Conservation (phyloP, 306 rosid species). For the Senna siamea region DNA sequence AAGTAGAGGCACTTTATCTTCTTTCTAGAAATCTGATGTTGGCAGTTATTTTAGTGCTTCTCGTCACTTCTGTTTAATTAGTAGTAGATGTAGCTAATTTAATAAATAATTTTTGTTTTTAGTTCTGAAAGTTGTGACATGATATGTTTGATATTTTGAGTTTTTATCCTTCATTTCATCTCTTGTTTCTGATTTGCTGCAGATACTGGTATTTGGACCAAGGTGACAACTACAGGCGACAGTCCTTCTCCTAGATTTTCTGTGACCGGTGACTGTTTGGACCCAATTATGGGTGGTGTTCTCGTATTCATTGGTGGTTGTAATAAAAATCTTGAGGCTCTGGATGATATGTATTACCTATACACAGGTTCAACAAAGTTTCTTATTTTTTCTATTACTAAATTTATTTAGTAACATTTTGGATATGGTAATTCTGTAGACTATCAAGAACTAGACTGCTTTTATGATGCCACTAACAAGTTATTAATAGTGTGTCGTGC, state of each 20-base stretch:
- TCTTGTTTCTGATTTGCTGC: constrained; percentile 43
- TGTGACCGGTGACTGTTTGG: constrained; percentile 90
- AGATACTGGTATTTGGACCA: constrained; percentile 91
- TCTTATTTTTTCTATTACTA: constrained; percentile 25
- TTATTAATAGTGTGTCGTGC: no score
- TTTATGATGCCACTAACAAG: not conserved
- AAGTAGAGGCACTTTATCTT: constrained; percentile 1
- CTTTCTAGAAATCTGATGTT: not conserved
- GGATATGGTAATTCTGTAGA: constrained; percentile 36
- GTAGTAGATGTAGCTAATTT: constrained; percentile 16
- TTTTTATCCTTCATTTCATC: constrained; percentile 27
- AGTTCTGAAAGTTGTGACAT: constrained; percentile 26
- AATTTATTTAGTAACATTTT: not conserved
- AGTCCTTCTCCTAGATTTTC: constrained; percentile 96
- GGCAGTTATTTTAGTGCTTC: not conserved
- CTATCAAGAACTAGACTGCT: not conserved
- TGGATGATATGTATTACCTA: constrained; percentile 89
- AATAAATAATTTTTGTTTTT: not conserved
- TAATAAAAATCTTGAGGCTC: constrained; percentile 91
- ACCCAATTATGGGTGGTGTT: constrained; percentile 79
- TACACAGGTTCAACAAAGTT: constrained; percentile 70
- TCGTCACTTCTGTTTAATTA: constrained; percentile 17
- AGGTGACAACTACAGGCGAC: constrained; percentile 61
- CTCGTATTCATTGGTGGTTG: constrained; percentile 96
- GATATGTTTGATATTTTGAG: constrained; percentile 28